Evolutionary conservation across 495 filamentous ascomycete genomes (phyloP).

Genomic region (Penicillium atrosanguineum): DNA sequence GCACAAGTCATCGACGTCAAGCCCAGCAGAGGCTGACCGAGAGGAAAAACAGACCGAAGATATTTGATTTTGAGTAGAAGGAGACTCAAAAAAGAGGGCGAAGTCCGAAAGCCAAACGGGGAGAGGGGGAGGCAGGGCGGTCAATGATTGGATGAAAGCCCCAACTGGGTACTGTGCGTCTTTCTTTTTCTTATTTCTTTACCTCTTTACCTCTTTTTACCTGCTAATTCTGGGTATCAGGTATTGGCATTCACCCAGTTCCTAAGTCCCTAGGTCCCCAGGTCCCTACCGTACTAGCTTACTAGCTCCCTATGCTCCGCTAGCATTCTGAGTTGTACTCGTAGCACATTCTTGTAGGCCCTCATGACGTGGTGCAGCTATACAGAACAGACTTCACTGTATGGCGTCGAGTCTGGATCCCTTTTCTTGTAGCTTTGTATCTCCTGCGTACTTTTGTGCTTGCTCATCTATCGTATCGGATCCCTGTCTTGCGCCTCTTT

Average conservation of each 20-base stretch:
- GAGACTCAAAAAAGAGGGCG: conserved; percentile 9
- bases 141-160: conserved; percentile 14
- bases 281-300: not conserved
- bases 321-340: too few species aligned
- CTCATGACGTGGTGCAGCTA: conserved; percentile 17
- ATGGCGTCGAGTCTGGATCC: conserved; percentile 19
- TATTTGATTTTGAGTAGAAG: not conserved
- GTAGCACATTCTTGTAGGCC: too few species aligned
- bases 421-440: not conserved
- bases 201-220: not conserved
- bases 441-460: conserved; percentile 12
- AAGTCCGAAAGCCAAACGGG: conserved; percentile 10
- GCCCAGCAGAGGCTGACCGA: conserved; percentile 27
- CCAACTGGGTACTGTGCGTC: conserved; percentile 8
- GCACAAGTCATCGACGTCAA: conserved; percentile 35
- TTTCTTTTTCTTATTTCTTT: not conserved
- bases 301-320: not conserved
- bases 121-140: conserved; percentile 13
- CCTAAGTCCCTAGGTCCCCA: too few species aligned
- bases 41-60: conserved; percentile 5
- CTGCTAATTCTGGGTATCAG: not conserved
- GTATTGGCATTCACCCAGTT: too few species aligned
- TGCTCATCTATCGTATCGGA: not conserved
- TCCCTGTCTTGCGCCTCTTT: not conserved
- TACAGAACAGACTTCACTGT: conserved; percentile 1